Evolutionary conservation across 2,329 filamentous ascomycete species (phyloP).

Genomic region (Aspergillus sp.): DNA sequence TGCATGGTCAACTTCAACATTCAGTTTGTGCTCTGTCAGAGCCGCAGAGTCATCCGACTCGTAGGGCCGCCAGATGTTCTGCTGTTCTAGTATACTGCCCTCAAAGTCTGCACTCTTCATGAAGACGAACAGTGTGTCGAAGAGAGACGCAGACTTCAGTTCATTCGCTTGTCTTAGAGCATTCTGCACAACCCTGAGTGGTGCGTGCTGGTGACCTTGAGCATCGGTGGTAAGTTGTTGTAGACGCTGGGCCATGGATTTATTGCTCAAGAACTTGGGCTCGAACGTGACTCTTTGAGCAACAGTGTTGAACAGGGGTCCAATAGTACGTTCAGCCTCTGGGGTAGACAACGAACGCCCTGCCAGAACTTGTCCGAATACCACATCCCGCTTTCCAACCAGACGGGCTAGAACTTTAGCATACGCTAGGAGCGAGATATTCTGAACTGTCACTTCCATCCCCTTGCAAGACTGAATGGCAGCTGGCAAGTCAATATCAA

Average conservation of each 20-base stretch:
- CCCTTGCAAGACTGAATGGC: conserved; percentile 20
- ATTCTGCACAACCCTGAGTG: conserved; percentile 50
- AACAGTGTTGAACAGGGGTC: conserved; percentile 57
- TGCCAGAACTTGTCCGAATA: conserved; percentile 52
- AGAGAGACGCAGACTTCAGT: conserved; percentile 32
- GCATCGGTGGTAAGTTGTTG: conserved; percentile 46
- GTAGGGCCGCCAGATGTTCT: conserved; percentile 23
- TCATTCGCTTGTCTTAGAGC: conserved; percentile 36
- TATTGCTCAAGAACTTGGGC: conserved; percentile 37
- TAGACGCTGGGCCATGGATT: conserved; percentile 36
- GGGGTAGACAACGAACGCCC: conserved; percentile 50
- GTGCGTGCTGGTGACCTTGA: conserved; percentile 51
- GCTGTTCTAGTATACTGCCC: conserved; percentile 10
- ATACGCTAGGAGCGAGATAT: conserved; percentile 26
- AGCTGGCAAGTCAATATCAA: conserved; percentile 17
- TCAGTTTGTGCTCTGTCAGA: conserved; percentile 29
- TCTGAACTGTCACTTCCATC: conserved; percentile 30
- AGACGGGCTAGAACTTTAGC: conserved; percentile 27
- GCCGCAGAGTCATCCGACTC: conserved; percentile 19
- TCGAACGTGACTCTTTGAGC: conserved; percentile 41
- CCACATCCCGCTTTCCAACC: conserved; percentile 31
- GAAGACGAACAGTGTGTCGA: conserved; percentile 55
- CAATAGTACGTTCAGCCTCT: conserved; percentile 46
- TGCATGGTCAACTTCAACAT: conserved; percentile 28
- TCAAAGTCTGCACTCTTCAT: conserved; percentile 35